Base-by-base conservation (phyloP, 2,329 filamentous ascomycete species). In the Paracorniculantispora psalliotae region DNA sequence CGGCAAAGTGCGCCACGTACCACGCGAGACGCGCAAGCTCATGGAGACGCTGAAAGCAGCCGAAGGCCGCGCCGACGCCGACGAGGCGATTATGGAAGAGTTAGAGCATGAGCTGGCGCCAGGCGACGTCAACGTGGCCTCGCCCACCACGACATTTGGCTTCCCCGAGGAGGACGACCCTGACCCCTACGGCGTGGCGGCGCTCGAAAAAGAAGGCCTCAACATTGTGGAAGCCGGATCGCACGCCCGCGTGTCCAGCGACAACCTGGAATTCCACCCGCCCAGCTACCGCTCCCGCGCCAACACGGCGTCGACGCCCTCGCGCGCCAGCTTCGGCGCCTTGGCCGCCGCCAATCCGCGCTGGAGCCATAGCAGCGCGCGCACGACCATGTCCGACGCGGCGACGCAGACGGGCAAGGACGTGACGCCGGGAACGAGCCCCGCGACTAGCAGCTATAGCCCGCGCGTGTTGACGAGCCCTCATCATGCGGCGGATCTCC, bases 1-100 rank as follows among this genome's bases (percentile, higher is more conserved):
- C 3, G 79, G 79, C 25, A 73, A 78, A 43, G 75, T 79, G n/a
- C 66, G 70, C 6, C 66, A 72, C 1, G 68, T 68, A 1, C 59
- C 63, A 1, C 66, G 69, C 39, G 65, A 67, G 44, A 63, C 67
- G 25, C 68, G 66, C 47, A 69, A 64, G 64, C 54, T 72, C 41
- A 71, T 69, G 69, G 70, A 72, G 59, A 72, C 70, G 1, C 21
- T 72, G 2, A 72, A 71, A 44, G 68, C 68, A 2, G 70, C 70
- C 0, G 70, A 72, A 39, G 73, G 73, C 9, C 65, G 70, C 1
- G 63, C 59, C 0, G 73, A 75, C 21, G 66, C 73, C 2, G 72
- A 74, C 28, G 39, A 28, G 0, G 65, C 63, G 0, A 26, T 75
- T 7, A 66, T 75, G 66, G 68, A 71, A 2, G 68, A 73, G 61